Evolutionary conservation across 2,329 filamentous ascomycete genomes (phyloP).

Genomic region (Cordyceps sp.): DNA sequence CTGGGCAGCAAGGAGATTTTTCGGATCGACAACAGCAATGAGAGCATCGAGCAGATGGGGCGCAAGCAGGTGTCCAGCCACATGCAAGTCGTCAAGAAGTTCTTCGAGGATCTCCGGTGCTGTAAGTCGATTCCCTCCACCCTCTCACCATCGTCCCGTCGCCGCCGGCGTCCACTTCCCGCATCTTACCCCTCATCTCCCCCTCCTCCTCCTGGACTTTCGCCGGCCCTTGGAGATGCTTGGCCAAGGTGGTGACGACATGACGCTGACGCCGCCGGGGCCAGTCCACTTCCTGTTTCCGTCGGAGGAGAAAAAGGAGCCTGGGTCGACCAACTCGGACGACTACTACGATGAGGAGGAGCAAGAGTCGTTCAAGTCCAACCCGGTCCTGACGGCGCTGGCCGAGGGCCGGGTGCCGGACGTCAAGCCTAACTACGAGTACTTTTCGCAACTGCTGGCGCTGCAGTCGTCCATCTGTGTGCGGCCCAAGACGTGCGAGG

Average conservation of each 20-base stretch:
- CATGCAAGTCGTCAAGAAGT: slow-evolving; percentile 54
- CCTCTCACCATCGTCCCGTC: too few relatives aligned
- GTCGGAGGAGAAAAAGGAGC: slow-evolving; percentile 36
- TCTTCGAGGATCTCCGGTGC: slow-evolving; percentile 43
- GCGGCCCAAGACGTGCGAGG: slow-evolving; percentile 40
- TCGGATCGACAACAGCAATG: slow-evolving; percentile 24
- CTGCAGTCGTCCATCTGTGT: slow-evolving; percentile 36
- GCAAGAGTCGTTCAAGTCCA: slow-evolving; percentile 43
- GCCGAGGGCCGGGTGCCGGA: slow-evolving; percentile 39
- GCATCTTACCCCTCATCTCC: too few relatives aligned
- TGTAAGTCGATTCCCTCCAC: slow-evolving; percentile 29
- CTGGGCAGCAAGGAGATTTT: slow-evolving; percentile 25
- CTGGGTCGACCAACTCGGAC: slow-evolving; percentile 46
- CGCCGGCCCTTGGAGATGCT: too few relatives aligned
- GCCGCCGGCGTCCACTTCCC: too few relatives aligned
- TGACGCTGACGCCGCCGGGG: too few relatives aligned
- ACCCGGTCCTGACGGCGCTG: slow-evolving; percentile 45
- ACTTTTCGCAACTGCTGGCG: slow-evolving; percentile 38
- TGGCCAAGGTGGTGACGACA: too few relatives aligned
- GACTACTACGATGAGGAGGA: slow-evolving; percentile 25
- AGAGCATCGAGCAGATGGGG: slow-evolving; percentile 28
- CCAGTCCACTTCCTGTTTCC: slow-evolving; percentile 45
- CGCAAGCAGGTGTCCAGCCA: slow-evolving; percentile 55
- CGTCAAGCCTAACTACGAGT: slow-evolving; percentile 44
- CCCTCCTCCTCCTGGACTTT: too few relatives aligned